These are phyloP conservation scores for Poa pratensis DNA, from an alignment of 176 grass and related monocot genomes.

Conservation along the genomic window DNA sequence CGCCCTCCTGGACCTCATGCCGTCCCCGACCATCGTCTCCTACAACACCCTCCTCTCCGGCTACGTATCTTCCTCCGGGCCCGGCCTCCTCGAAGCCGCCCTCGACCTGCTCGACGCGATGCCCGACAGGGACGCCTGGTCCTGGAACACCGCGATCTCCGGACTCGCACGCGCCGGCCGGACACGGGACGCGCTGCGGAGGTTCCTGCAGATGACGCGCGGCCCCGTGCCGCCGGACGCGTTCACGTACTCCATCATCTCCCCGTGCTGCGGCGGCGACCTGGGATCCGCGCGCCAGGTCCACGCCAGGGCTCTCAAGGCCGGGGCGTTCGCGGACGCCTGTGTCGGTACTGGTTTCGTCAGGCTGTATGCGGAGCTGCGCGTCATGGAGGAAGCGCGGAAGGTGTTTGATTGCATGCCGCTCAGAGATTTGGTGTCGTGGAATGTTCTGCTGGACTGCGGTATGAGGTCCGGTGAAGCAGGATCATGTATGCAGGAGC, in stretches of 20 bases:
- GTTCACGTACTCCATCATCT: constrained; percentile 24
- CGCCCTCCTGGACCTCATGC: background rate
- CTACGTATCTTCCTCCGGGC: background rate
- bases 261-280: constrained; percentile 22
- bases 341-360: constrained; percentile 15
- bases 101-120: constrained; percentile 6
- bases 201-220: constrained; percentile 22
- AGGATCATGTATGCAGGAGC: constrained; percentile 46
- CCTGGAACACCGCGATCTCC: constrained; percentile 22
- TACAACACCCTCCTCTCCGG: constrained; percentile 22
- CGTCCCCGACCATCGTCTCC: constrained; percentile 4
- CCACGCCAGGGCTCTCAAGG: constrained; percentile 9
- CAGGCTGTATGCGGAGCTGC: constrained; percentile 51
- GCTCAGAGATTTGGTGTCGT: constrained; percentile 53
- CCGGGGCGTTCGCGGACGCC: constrained; percentile 4
- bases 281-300: background rate
- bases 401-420: constrained; percentile 50
- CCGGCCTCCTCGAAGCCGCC: background rate
- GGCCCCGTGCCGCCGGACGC: constrained; percentile 15
- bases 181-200: background rate
- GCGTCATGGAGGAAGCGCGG: constrained; percentile 44
- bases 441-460: constrained; percentile 60
- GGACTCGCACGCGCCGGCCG: constrained; percentile 15
- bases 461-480: constrained; percentile 43
- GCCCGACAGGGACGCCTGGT: constrained; percentile 25